phyloP scores from a whole-genome alignment of 805 yeast genomes.

The Monosporozyma aerobia region DNA sequence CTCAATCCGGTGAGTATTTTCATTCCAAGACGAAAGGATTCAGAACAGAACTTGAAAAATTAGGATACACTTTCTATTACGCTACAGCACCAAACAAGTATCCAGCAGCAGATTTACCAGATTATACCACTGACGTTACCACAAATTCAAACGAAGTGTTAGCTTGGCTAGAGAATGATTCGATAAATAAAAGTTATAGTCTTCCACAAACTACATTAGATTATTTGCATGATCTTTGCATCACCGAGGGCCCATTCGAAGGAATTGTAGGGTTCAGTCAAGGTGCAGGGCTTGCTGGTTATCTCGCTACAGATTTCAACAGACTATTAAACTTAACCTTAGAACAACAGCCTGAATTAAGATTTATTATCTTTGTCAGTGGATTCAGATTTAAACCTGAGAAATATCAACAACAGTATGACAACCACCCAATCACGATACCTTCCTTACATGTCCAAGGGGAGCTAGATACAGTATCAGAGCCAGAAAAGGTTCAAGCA shows the following conservation, averaged over 20 bases:
- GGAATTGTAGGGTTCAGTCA: constrained; percentile 90
- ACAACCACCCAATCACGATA: constrained; percentile 21
- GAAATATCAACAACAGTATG: constrained; percentile 23
- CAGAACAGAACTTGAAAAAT: constrained; percentile 51
- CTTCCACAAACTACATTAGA: constrained; percentile 33
- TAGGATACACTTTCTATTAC: constrained; percentile 61
- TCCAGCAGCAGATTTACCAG: constrained; percentile 55
- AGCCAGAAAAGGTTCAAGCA: constrained; percentile 53
- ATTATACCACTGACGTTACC: constrained; percentile 30
- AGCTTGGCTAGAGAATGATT: constrained; percentile 62
- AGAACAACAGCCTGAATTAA: constrained; percentile 38
- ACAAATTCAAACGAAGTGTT: constrained; percentile 17
- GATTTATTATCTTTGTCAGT: constrained; percentile 67
- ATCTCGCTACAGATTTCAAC: constrained; percentile 51
- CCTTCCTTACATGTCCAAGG: constrained; percentile 77
- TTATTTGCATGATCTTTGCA: constrained; percentile 36
- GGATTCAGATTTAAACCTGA: constrained; percentile 41
- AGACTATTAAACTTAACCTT: constrained; percentile 31
- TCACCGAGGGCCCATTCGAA: constrained; percentile 62
- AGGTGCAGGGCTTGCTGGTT: constrained; percentile 81
- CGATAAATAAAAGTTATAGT: constrained; percentile 30
- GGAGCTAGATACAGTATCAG: constrained; percentile 82
- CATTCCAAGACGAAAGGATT: constrained; percentile 80
- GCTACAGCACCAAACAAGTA: constrained; percentile 67
- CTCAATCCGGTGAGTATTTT: constrained; percentile 74